Conservation (phyloP, 805 yeast genomes). For the Torulaspora gathmanii region DNA sequence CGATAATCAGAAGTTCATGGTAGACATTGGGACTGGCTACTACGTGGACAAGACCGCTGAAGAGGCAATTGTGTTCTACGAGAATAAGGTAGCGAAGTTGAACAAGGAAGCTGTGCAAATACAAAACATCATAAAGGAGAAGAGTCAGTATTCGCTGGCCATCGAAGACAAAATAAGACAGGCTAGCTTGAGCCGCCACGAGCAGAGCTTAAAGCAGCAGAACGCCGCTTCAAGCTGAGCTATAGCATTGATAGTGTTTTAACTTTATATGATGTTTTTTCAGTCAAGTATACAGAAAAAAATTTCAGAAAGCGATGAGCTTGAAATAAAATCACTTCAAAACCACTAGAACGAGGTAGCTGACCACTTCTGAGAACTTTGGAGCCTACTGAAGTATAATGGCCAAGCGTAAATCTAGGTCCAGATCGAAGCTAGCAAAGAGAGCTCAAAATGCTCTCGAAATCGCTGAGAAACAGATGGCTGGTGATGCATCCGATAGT, state of each 20-base stretch:
- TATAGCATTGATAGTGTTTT: neutral
- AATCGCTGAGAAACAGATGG: constrained; percentile 42
- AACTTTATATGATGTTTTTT: neutral
- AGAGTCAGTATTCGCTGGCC: constrained; percentile 44
- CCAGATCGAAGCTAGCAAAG: constrained; percentile 29
- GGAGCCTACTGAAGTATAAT: constrained; percentile 32
- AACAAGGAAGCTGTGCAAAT: constrained; percentile 69
- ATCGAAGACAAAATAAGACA: constrained; percentile 34
- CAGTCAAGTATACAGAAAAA: neutral
- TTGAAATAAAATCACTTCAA: constrained; percentile 3
- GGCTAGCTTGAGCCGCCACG: constrained; percentile 24
- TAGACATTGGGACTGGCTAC: constrained; percentile 96
- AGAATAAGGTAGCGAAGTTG: constrained; percentile 66
- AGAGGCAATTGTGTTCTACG: constrained; percentile 68
- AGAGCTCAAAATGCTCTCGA: constrained; percentile 50
- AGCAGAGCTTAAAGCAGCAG: constrained; percentile 29
- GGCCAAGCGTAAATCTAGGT: constrained; percentile 29
- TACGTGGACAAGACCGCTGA: constrained; percentile 71
- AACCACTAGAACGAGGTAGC: neutral
- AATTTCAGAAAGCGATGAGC: constrained; percentile 12
- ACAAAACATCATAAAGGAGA: constrained; percentile 69
- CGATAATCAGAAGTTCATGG: constrained; percentile 65
- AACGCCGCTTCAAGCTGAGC: neutral
- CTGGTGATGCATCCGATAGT: constrained; percentile 30
- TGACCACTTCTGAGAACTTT: constrained; percentile 19